Conservation (phyloP, 768 basidiomycete species). For the Amanita subjunquillea region DNA sequence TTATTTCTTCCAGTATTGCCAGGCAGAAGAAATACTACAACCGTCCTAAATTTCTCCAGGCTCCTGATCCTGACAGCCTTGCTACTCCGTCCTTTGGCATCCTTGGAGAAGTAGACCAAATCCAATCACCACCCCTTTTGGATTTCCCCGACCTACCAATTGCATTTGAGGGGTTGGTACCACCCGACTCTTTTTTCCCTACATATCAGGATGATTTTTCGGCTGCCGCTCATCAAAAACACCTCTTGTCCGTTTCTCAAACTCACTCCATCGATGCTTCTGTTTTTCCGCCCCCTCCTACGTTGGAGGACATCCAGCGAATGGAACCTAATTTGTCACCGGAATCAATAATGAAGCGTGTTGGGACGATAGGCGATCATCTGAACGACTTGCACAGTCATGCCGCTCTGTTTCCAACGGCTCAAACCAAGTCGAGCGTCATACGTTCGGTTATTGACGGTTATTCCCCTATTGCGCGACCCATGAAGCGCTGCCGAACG, state of each 20-base stretch:
- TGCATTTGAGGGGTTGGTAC: background rate
- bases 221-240: background rate
- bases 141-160: background rate
- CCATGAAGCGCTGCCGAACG: conserved; percentile 2
- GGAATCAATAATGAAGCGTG: conserved; percentile 5
- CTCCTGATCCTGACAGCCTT: conserved; percentile 7
- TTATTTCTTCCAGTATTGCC: background rate
- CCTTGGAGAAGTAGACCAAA: background rate
- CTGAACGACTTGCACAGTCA: background rate
- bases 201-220: background rate
- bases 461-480: conserved; percentile 4
- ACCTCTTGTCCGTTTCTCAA: background rate
- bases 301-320: conserved; percentile 4
- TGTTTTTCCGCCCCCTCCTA: conserved; percentile 3
- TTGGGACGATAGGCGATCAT: conserved; percentile 2
- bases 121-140: background rate
- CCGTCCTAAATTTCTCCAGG: conserved; percentile 6
- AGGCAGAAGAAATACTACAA: conserved; percentile 7
- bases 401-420: background rate
- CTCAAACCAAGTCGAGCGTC: background rate
- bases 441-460: background rate
- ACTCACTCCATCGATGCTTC: background rate
- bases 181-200: background rate
- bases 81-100: conserved; percentile 21
- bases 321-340: conserved; percentile 6